Conservation (phyloP, 768 basidiomycete genomes). For the Suillus placidus region DNA sequence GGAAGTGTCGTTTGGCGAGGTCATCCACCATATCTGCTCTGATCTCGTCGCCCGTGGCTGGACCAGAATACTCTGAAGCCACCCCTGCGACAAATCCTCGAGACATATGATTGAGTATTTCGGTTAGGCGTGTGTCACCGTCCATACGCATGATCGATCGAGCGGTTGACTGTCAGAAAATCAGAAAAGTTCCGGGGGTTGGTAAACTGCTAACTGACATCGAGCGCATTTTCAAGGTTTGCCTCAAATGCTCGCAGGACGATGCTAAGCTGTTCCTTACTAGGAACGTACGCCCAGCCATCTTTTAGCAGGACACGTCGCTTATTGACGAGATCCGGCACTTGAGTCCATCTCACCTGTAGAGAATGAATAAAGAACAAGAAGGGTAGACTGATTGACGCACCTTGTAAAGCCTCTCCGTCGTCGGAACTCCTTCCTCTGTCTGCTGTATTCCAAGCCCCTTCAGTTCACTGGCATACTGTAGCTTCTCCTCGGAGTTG, state of each 20-base stretch:
- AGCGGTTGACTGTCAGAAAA: constrained; percentile 65
- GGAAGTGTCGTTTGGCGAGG: constrained; percentile 86
- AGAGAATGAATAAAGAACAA: background rate
- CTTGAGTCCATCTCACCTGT: constrained; percentile 97
- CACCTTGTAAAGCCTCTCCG: constrained; percentile 72
- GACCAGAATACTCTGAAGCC: constrained; percentile 74
- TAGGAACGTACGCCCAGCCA: constrained; percentile 91
- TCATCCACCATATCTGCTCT: constrained; percentile 95
- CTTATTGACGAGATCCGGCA: constrained; percentile 87
- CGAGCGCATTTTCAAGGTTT: constrained; percentile 71
- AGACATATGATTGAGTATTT: constrained; percentile 88
- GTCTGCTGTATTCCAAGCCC: constrained; percentile 26
- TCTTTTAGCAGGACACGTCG: constrained; percentile 74
- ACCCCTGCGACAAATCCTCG: constrained; percentile 93
- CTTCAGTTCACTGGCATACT: constrained; percentile 49
- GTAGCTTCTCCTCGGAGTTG: constrained; percentile 53
- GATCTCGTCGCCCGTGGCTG: constrained; percentile 63
- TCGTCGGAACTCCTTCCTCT: background rate
- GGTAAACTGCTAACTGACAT: constrained; percentile 48
- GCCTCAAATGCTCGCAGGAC: constrained; percentile 85
- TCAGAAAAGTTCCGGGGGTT: constrained; percentile 15
- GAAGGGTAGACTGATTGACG: background rate
- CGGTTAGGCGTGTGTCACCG: constrained; percentile 89
- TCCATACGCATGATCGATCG: constrained; percentile 88
- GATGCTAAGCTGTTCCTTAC: constrained; percentile 76